These are phyloP conservation scores for Zygosaccharomyces gambellarensis DNA, from an alignment of 805 yeast genomes.

Conservation along the genomic window DNA sequence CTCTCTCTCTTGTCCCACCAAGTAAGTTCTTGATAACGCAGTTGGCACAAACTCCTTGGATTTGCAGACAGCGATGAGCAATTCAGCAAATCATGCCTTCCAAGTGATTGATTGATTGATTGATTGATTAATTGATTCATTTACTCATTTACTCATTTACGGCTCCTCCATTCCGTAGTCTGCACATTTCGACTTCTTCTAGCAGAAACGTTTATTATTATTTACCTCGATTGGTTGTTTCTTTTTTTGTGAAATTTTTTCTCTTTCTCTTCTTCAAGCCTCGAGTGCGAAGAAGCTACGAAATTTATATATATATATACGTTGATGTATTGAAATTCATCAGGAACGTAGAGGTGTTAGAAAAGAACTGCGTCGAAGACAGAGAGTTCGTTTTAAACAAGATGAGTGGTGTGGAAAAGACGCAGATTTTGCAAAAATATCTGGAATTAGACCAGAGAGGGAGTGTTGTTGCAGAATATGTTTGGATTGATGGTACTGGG, in stretches of 20 bases:
- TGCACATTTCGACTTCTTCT: neutral
- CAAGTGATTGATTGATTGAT: too few species aligned
- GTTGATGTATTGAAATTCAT: too few species aligned
- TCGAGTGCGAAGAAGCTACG: too few species aligned
- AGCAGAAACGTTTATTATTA: neutral
- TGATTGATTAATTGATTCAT: neutral
- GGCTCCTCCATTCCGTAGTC: too few species aligned
- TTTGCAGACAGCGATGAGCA: too few species aligned
- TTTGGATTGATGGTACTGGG: constrained; percentile 95
- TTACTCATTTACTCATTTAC: neutral
- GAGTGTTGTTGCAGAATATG: constrained; percentile 86
- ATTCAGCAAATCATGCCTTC: too few species aligned
- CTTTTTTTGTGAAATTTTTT: neutral
- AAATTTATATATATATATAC: too few species aligned
- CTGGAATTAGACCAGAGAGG: constrained; percentile 81
- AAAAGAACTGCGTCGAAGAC: too few species aligned
- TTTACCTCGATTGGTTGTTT: constrained; percentile 1
- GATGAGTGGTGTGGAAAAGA: constrained; percentile 44
- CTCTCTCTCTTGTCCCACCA: too few species aligned
- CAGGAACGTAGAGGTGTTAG: too few species aligned
- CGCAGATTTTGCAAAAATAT: constrained; percentile 79
- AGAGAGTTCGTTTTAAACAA: neutral
- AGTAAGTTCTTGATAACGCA: too few species aligned
- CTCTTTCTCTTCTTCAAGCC: neutral
- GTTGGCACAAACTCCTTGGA: too few species aligned